A percentile compares a stretch with the other conserved stretches of the same genome.
Evolutionary conservation across 2,329 filamentous ascomycete genomes (phyloP).

Genomic region (Fusarium penzigii): DNA sequence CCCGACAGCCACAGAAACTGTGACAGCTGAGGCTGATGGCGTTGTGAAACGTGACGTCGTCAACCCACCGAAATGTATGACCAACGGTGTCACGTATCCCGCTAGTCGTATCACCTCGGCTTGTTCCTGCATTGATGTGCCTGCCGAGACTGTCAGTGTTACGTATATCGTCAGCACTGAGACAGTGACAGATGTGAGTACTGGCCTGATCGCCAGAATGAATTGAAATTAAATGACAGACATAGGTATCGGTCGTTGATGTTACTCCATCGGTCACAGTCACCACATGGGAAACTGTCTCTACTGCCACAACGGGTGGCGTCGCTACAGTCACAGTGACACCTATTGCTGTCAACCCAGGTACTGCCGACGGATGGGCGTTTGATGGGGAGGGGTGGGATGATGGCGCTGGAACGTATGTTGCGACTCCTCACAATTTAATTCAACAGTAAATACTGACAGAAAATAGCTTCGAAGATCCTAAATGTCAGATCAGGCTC

Average conservation of each 20-base stretch:
- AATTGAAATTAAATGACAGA: background rate
- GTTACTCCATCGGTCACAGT: background rate
- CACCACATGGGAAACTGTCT: background rate
- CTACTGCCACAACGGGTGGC: background rate
- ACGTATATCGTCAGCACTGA: slow-evolving; percentile 9
- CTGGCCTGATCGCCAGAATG: background rate
- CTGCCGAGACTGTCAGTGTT: slow-evolving; percentile 17
- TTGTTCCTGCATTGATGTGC: slow-evolving; percentile 26
- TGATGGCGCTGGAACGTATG: too few relatives aligned
- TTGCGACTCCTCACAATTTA: too few relatives aligned
- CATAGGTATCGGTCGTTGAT: background rate
- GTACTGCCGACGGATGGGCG: background rate
- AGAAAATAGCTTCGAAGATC: too few relatives aligned
- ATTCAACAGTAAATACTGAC: too few relatives aligned
- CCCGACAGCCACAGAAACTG: slow-evolving; percentile 18
- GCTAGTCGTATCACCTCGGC: slow-evolving; percentile 26
- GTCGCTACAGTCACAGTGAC: background rate
- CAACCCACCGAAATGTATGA: slow-evolving; percentile 21
- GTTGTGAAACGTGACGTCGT: slow-evolving; percentile 8
- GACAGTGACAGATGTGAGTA: slow-evolving; percentile 16
- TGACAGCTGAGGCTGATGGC: slow-evolving; percentile 7
- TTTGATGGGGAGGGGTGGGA: background rate
- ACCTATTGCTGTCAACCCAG: background rate
- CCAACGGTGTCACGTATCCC: slow-evolving; percentile 23
- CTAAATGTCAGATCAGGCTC: too few relatives aligned